Evolutionary conservation across 495 filamentous ascomycete species (phyloP).

Genomic region (Penicillium crystallinum): DNA sequence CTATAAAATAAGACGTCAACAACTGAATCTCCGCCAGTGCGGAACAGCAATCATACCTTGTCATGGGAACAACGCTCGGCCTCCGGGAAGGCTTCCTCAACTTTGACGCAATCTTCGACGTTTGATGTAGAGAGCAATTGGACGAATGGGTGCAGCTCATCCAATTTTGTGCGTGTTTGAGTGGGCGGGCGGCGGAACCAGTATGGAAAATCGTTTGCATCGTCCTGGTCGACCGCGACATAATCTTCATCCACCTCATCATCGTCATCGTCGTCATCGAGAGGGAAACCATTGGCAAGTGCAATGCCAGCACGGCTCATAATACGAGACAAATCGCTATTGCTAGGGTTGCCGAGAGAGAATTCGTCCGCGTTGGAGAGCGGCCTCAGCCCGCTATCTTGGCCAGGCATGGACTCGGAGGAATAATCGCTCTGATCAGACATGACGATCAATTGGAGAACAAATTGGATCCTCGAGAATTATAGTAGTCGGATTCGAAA

Average conservation of each 20-base stretch:
- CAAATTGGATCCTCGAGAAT: not conserved
- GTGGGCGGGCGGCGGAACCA: conserved; percentile 41
- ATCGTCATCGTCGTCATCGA: conserved; percentile 38
- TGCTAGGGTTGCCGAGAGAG: conserved; percentile 26
- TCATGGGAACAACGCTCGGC: conserved; percentile 68
- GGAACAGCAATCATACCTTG: conserved; percentile 56
- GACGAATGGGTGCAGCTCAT: conserved; percentile 61
- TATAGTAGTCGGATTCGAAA: not conserved
- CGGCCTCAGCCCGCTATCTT: conserved; percentile 28
- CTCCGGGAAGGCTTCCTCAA: conserved; percentile 75
- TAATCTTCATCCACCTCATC: conserved; percentile 43
- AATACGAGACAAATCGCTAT: conserved; percentile 30
- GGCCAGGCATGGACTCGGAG: conserved; percentile 25
- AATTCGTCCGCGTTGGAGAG: conserved; percentile 32
- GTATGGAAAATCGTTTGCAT: conserved; percentile 39
- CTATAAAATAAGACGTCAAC: conserved; percentile 39
- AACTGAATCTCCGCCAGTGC: not conserved
- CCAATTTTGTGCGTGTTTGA: conserved; percentile 38
- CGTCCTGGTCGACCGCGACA: conserved; percentile 41
- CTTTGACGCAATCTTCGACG: conserved; percentile 65
- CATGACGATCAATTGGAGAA: conserved; percentile 8
- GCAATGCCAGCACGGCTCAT: conserved; percentile 29
- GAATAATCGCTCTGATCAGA: conserved; percentile 26
- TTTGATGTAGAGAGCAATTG: conserved; percentile 68
- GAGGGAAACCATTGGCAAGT: conserved; percentile 32